These are phyloP conservation scores for Trichosanthes truncata DNA, from an alignment of 306 rosid species.

Conservation along the genomic window DNA sequence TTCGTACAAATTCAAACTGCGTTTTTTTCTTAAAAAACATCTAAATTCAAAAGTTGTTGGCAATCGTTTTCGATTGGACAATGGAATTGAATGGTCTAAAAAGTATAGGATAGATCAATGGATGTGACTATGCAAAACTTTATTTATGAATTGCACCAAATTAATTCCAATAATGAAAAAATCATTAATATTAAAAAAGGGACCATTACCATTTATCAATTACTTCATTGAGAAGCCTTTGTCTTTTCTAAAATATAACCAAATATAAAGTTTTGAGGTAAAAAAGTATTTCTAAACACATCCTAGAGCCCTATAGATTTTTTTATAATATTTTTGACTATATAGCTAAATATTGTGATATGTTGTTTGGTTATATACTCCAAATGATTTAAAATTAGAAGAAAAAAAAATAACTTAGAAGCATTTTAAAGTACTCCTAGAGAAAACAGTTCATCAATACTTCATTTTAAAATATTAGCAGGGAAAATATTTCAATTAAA, in stretches of 20 bases:
- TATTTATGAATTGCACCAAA: constrained; percentile 9
- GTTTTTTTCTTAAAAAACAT: background rate
- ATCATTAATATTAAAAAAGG: background rate
- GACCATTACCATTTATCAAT: background rate
- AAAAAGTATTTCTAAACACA: background rate
- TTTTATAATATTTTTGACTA: background rate
- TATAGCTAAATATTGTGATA: background rate
- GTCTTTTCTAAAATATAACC: background rate
- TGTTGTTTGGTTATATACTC: too few relatives aligned
- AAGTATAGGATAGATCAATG: background rate
- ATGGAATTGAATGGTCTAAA: background rate
- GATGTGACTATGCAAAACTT: background rate
- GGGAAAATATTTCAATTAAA: too few relatives aligned
- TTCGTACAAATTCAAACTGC: background rate
- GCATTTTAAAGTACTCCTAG: too few relatives aligned
- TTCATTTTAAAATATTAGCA: too few relatives aligned
- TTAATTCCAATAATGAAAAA: background rate
- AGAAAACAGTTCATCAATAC: too few relatives aligned
- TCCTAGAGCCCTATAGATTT: background rate
- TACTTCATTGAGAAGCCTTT: background rate
- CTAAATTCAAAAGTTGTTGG: background rate
- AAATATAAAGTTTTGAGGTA: background rate
- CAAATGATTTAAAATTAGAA: too few relatives aligned
- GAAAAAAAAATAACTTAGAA: too few relatives aligned
- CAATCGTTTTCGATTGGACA: background rate